Conservation (phyloP, 352 stramenopile genomes). For the Phytophthora crassamura region DNA sequence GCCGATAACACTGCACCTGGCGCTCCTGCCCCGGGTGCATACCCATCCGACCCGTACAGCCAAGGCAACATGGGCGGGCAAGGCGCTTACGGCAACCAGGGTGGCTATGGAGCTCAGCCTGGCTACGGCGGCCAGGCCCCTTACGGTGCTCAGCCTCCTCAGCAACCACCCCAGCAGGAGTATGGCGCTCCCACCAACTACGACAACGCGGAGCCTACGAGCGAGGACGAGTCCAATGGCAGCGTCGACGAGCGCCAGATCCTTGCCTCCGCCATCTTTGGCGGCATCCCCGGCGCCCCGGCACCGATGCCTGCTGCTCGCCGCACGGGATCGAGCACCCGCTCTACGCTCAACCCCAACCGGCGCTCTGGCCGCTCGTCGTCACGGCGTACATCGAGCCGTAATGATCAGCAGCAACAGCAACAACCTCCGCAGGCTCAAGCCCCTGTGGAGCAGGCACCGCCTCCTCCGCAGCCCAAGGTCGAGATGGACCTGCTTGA, state of each 20-base stretch:
- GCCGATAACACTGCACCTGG: constrained; percentile 46
- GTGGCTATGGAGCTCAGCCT: constrained; percentile 47
- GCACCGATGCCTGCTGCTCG: constrained; percentile 50
- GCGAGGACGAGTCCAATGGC: constrained; percentile 38
- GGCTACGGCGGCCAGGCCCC: constrained; percentile 42
- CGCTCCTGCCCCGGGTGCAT: constrained; percentile 32
- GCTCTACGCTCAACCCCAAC: constrained; percentile 38
- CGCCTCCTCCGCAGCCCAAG: constrained; percentile 42
- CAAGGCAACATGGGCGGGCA: constrained; percentile 31
- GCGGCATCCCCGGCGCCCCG: constrained; percentile 90
- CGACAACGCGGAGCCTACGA: constrained; percentile 61
- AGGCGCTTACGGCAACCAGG: constrained; percentile 41
- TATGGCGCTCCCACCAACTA: constrained; percentile 48
- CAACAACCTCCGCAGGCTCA: constrained; percentile 38
- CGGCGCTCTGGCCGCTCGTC: constrained; percentile 34
- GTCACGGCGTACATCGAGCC: constrained; percentile 37
- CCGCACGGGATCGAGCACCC: constrained; percentile 36
- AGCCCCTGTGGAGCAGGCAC: constrained; percentile 40
- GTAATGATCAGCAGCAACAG: constrained; percentile 53
- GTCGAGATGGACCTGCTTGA: constrained; percentile 86
- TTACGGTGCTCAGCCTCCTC: constrained; percentile 44
- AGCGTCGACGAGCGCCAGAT: constrained; percentile 78
- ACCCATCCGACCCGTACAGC: constrained; percentile 49
- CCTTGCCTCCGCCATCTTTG: constrained; percentile 97
- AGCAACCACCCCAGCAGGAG: constrained; percentile 46